Conservation (phyloP, 805 yeast species). For the Candida anglica region DNA sequence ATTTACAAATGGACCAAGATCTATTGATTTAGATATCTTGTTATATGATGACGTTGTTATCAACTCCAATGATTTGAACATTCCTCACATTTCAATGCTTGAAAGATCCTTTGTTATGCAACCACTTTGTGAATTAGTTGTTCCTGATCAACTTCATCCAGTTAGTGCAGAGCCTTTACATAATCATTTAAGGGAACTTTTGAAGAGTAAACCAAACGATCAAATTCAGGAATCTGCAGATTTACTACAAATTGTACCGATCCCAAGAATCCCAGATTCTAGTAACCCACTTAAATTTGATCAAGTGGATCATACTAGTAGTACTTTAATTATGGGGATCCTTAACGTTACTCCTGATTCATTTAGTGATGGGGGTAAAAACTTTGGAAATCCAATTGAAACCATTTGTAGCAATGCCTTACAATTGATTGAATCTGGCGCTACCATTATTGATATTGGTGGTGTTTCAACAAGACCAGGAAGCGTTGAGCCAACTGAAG, state of each 20-base stretch:
- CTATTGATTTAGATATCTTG: constrained; percentile 85
- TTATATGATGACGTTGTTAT: constrained; percentile 60
- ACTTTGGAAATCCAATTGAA: constrained; percentile 24
- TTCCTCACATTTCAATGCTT: constrained; percentile 87
- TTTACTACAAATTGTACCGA: constrained; percentile 50
- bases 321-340: constrained; percentile 82
- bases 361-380: constrained; percentile 82
- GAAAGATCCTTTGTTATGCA: constrained; percentile 87
- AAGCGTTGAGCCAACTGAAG: constrained; percentile 52
- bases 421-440: constrained; percentile 53
- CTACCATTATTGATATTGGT: constrained; percentile 84
- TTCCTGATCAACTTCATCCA: constrained; percentile 71
- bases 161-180: constrained; percentile 79
- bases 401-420: constrained; percentile 44
- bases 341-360: constrained; percentile 92
- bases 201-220: constrained; percentile 28
- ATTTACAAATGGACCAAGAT: constrained; percentile 87
- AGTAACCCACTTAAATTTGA: constrained; percentile 36
- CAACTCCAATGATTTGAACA: constrained; percentile 54
- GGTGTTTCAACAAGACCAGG: constrained; percentile 95
- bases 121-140: constrained; percentile 79
- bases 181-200: constrained; percentile 57
- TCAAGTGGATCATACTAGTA: constrained; percentile 34
- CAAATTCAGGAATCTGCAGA: constrained; percentile 47
- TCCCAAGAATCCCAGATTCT: constrained; percentile 13